Evolutionary conservation across 768 basidiomycete genomes (phyloP).

Genomic region (Strobilomyces echinocephalus): DNA sequence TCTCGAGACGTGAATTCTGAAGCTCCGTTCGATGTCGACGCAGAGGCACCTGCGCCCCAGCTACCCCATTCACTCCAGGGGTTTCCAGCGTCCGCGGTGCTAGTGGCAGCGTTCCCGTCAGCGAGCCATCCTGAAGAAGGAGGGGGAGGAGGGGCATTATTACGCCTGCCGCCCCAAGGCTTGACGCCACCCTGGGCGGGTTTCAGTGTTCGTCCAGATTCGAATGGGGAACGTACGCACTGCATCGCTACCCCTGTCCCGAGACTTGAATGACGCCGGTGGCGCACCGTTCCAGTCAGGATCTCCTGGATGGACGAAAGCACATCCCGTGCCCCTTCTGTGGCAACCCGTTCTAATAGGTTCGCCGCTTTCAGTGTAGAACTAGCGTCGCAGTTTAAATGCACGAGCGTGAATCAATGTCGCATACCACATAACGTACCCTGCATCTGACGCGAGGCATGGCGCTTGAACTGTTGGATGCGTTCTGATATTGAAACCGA

Average conservation of each 20-base stretch:
- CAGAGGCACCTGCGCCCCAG: slow-evolving; percentile 3
- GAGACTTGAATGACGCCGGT: slow-evolving; percentile 4
- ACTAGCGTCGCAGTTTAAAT: slow-evolving; percentile 14
- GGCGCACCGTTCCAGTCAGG: slow-evolving; percentile 21
- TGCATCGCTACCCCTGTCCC: slow-evolving; percentile 13
- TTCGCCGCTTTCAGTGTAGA: slow-evolving; percentile 29
- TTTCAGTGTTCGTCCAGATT: not conserved
- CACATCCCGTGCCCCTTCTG: slow-evolving; percentile 18
- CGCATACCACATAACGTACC: slow-evolving; percentile 17
- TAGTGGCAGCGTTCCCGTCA: not conserved
- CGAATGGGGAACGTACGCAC: slow-evolving; percentile 10
- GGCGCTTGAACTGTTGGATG: slow-evolving; percentile 1
- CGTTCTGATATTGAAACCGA: not conserved
- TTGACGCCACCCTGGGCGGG: slow-evolving; percentile 7
- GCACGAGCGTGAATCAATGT: slow-evolving; percentile 1
- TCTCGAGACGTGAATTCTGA: not conserved
- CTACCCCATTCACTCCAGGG: slow-evolving; percentile 13
- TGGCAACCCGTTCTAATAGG: slow-evolving; percentile 26
- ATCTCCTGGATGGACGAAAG: slow-evolving; percentile 30
- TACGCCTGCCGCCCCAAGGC: slow-evolving; percentile 2
- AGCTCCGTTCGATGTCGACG: slow-evolving; percentile 3
- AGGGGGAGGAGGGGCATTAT: not conserved
- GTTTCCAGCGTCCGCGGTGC: not conserved
- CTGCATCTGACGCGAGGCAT: slow-evolving; percentile 25
- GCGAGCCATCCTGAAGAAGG: not conserved